Base-by-base conservation (phyloP, 2,329 filamentous ascomycete species). In the Penicillium sp. region DNA sequence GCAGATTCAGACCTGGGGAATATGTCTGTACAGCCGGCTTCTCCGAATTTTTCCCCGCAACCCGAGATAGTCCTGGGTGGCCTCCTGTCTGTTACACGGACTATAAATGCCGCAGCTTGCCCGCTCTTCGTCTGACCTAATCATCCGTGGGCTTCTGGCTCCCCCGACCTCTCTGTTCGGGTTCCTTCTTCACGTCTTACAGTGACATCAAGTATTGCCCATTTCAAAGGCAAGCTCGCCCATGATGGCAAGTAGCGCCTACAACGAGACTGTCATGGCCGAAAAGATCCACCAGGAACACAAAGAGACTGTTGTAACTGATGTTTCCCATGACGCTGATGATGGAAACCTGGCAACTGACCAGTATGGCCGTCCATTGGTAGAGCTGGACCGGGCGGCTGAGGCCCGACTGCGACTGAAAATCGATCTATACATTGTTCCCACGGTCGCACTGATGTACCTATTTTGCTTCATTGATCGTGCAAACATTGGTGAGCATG, bases 381-480 rank as follows among this genome's bases (percentile, higher is more conserved):
- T 85, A 13, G 63, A 78, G n/a, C 84, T 87, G 62, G 85, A 88
- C 62, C 74, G 78, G 3, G 78, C 73, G 27, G 85, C 83, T 2
- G 88, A 89, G 67, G 71, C 79, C 8, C 81, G 77, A 51, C 77
- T 90, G 25, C 78, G 86, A 8, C 73, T 75, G 66, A 90, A 90
- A 70, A 85, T 90, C 48, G 88, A 91, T 64, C 63, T 88, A 6
- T 83, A 78, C 64, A 83, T 89, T 45, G 78, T 90, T 0, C 88
- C 88, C 0, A 88, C 85, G 0, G 86, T 90, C 0, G 76, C 87
- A 0, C 56, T 90, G 0, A 75, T 91, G 3, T 91, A 90, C 65
- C 79, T 90, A 0, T 90, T 90, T 66, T 90, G 87, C 74, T 90
- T 90, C 72, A 89, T 90, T 61, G 88, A 90, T 65, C 81, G 88